phyloP scores from a whole-genome alignment of 805 yeast genomes.

The Candida silvatica region DNA sequence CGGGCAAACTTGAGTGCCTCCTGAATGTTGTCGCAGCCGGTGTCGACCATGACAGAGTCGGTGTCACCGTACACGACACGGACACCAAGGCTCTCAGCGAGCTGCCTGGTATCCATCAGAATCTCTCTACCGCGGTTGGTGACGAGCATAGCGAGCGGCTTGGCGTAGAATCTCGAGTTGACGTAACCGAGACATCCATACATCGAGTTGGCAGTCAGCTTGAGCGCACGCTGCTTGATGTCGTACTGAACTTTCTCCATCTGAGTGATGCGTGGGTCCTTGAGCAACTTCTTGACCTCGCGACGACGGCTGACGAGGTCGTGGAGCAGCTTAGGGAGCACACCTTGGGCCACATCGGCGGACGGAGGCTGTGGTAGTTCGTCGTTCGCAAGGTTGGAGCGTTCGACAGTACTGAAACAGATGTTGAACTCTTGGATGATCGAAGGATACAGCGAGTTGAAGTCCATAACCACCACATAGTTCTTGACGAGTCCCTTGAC shows the following conservation, averaged over 20 bases:
- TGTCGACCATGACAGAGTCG: slow-evolving; percentile 97
- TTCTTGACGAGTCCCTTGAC: slow-evolving; percentile 90
- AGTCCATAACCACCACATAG: slow-evolving; percentile 90
- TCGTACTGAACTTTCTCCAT: slow-evolving; percentile 78
- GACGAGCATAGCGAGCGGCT: slow-evolving; percentile 91
- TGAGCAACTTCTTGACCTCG: slow-evolving; percentile 81
- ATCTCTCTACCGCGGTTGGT: slow-evolving; percentile 95
- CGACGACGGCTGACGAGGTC: slow-evolving; percentile 86
- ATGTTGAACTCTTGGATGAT: slow-evolving; percentile 96
- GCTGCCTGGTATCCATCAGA: slow-evolving; percentile 82
- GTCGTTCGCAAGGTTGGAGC: slow-evolving; percentile 42
- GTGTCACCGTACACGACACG: slow-evolving; percentile 97
- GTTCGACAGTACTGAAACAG: slow-evolving; percentile 90
- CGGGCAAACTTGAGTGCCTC: slow-evolving; percentile 82
- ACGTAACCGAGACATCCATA: slow-evolving; percentile 96
- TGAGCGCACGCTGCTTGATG: slow-evolving; percentile 91
- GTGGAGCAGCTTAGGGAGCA: slow-evolving; percentile 75
- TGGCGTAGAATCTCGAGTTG: slow-evolving; percentile 88
- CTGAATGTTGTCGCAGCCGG: slow-evolving; percentile 57
- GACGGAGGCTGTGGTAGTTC: slow-evolving; percentile 66
- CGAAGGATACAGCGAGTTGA: slow-evolving; percentile 94
- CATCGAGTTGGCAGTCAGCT: slow-evolving; percentile 98
- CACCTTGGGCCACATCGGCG: slow-evolving; percentile 56
- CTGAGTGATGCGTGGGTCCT: slow-evolving; percentile 56
- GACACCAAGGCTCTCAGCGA: slow-evolving; percentile 79